These are phyloP conservation scores for Ogataea wickerhamii DNA, from an alignment of 805 yeast species.

Conservation along the genomic window DNA sequence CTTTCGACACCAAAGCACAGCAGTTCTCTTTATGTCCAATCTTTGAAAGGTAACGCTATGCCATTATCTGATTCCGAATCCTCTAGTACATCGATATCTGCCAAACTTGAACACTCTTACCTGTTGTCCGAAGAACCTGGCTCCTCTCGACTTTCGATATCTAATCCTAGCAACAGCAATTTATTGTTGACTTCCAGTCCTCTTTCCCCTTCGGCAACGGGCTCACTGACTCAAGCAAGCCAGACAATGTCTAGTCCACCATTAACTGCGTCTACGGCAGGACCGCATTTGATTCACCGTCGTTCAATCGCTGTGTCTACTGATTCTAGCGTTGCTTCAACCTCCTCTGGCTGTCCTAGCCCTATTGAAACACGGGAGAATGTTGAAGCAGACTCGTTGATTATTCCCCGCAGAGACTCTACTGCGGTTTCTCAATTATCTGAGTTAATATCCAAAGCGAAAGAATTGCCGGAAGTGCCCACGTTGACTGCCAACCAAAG, in stretches of 20 bases:
- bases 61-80: constrained; percentile 16
- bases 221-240: not conserved
- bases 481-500: constrained; percentile 9
- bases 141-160: constrained; percentile 6
- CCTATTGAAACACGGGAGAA: constrained; percentile 21
- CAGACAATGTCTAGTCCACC: constrained; percentile 2
- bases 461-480: constrained; percentile 3
- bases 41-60: constrained; percentile 13
- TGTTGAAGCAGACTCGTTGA: constrained; percentile 19
- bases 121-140: constrained; percentile 15
- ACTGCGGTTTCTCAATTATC: constrained; percentile 22
- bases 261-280: constrained; percentile 2
- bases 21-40: constrained; percentile 16
- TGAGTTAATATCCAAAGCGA: constrained; percentile 17
- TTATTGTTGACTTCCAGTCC: constrained; percentile 1
- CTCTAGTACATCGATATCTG: constrained; percentile 7
- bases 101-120: constrained; percentile 11
- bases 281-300: constrained; percentile 6
- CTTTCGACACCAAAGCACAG: constrained; percentile 14
- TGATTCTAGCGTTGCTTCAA: constrained; percentile 32
- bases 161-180: not conserved
- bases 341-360: constrained; percentile 25
- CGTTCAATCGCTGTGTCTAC: constrained; percentile 20
- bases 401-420: constrained; percentile 12
- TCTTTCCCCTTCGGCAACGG: constrained; percentile 1